Evolutionary conservation across 2,329 filamentous ascomycete species (phyloP).

Genomic region (Aspergillus sp.): DNA sequence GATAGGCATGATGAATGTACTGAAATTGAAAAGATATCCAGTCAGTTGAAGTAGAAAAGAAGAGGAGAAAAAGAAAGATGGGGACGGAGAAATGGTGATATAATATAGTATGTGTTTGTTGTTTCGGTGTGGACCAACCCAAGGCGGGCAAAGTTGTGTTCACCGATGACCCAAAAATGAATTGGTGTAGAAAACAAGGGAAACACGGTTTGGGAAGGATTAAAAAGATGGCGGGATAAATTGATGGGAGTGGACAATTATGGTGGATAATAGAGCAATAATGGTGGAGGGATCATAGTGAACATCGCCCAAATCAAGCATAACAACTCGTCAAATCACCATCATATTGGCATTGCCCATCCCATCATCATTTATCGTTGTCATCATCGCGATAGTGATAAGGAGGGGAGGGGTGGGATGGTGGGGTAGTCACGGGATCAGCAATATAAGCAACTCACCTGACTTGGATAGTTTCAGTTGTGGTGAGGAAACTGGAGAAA

Average conservation of each 20-base stretch:
- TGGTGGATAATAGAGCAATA: slow-evolving; percentile 1
- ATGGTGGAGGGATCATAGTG: not conserved
- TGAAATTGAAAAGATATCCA: slow-evolving; percentile 16
- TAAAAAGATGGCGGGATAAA: slow-evolving; percentile 2
- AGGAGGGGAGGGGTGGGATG: slow-evolving; percentile 8
- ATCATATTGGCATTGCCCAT: not conserved
- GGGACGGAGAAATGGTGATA: slow-evolving; percentile 8
- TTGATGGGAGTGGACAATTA: not conserved
- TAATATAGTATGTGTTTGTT: slow-evolving; percentile 8
- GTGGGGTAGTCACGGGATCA: slow-evolving; percentile 9
- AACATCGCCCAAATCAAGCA: not conserved
- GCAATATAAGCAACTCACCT: not conserved
- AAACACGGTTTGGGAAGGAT: slow-evolving; percentile 1
- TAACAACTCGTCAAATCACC: not conserved
- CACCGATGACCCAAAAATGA: slow-evolving; percentile 35
- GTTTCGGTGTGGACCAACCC: slow-evolving; percentile 25
- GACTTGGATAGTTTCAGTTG: slow-evolving; percentile 1
- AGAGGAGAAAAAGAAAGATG: slow-evolving; percentile 10
- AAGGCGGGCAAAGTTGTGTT: slow-evolving; percentile 24
- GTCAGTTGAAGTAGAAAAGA: slow-evolving; percentile 6
- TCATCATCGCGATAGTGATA: slow-evolving; percentile 1
- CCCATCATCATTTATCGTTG: not conserved
- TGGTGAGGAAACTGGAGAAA: slow-evolving; percentile 1
- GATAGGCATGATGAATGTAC: slow-evolving; percentile 66
- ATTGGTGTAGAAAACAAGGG: slow-evolving; percentile 12